Evolutionary conservation across 257 asterid species (phyloP), one percentile per base, ranked within the genome.

Genomic region (Euphrasia confusa): DNA sequence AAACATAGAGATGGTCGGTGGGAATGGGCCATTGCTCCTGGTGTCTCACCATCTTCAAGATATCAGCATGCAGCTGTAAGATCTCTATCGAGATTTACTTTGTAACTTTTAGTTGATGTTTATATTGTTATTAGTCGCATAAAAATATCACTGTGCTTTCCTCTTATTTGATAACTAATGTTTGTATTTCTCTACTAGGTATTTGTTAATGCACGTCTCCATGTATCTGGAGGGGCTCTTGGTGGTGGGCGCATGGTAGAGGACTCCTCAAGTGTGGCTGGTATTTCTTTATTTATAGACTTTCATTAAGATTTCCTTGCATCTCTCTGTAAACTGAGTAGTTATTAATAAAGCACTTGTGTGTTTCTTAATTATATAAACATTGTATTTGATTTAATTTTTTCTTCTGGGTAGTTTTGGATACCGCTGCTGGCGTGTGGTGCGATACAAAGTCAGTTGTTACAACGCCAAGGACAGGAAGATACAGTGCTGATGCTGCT

Each of bases 11-110:
- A 94, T 85, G 99, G 99, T 75, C 96, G 99, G 42, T 94, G 99
- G 99, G 99, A 94, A 77, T 94, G 99, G 99, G 99, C 99, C 73
- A 94, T 94, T 76, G 99, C 99, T 67, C 99, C 99, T 67, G 99
- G 99, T 62, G 99, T 94, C 66, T 94, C 99, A 68, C 99, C 99
- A 2, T 94, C 99, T 69, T 68, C 96, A 56, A 90, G 99, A 84
- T 94, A 94, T 79, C 99, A 94, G 77, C 99, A 94, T 75, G 99
- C 97, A 53, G 99, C 97, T 21, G 99, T 93, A 71, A 75, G 93
- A 89, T 65, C 32, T 69, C 21, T 40, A 28, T 67, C 26, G 40
- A 52, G 64, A 30, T 21, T 21, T 45, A 60, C 30, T 71, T 47
- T 53, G 15, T 42, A 15, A 61, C 50, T 39, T 58, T 48, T 40